These are phyloP conservation scores for Trichoderma lentiforme DNA, from an alignment of 2,329 filamentous ascomycete genomes.

Conservation along the genomic window DNA sequence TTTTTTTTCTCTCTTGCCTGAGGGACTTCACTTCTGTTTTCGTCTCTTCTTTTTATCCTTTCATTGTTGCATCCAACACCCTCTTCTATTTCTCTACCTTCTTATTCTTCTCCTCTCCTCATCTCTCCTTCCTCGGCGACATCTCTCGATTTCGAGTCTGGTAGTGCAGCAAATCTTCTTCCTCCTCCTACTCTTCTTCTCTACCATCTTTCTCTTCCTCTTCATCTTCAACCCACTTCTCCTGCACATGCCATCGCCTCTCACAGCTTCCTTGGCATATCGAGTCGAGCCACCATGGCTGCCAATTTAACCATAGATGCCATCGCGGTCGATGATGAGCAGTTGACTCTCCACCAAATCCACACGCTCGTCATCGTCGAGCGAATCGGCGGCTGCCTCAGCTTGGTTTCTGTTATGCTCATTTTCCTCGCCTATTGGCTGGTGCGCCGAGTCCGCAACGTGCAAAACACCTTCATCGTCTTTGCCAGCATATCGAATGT, in stretches of 20 bases:
- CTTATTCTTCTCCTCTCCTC: not conserved
- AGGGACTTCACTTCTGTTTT: not conserved
- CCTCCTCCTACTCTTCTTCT: no score
- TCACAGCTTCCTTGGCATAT: not conserved
- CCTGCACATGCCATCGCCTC: not conserved
- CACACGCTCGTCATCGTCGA: constrained; percentile 47
- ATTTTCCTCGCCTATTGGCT: constrained; percentile 52
- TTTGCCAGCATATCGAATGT: constrained; percentile 60
- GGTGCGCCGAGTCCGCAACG: constrained; percentile 52
- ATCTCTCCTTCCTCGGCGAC: not conserved
- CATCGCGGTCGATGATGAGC: constrained; percentile 23
- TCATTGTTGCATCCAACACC: not conserved
- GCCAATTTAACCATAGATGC: not conserved
- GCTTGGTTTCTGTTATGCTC: constrained; percentile 47
- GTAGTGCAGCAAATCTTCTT: not conserved
- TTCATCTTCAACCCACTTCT: not conserved
- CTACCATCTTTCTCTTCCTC: not conserved
- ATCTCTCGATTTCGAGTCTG: not conserved
- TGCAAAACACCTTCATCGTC: constrained; percentile 60
- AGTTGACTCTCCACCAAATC: constrained; percentile 37
- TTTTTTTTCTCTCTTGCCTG: not conserved
- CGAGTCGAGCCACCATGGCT: not conserved
- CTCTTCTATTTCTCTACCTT: not conserved
- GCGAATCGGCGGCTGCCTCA: constrained; percentile 52
- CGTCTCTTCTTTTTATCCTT: not conserved